Evolutionary conservation across 2,329 filamentous ascomycete species (phyloP).

Genomic region (Cladosporium sp.): DNA sequence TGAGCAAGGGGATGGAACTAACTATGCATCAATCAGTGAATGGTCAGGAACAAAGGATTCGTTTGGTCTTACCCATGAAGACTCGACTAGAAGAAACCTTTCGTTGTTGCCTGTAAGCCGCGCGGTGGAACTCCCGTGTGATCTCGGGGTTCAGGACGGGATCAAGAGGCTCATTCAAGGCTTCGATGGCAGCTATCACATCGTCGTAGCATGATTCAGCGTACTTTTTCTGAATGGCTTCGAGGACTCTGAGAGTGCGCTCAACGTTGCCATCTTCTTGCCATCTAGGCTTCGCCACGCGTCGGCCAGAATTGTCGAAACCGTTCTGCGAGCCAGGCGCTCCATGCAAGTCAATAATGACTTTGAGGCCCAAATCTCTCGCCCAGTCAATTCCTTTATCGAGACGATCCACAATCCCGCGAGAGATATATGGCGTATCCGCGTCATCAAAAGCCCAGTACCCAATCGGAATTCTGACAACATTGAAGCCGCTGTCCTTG

Average conservation of each 20-base stretch:
- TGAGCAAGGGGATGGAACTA: no score
- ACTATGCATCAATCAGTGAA: no score
- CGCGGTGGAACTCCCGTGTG: constrained; percentile 51
- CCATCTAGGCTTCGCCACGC: constrained; percentile 38
- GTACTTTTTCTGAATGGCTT: constrained; percentile 44
- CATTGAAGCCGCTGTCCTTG: constrained; percentile 52
- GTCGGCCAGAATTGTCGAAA: constrained; percentile 60
- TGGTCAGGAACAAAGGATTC: no score
- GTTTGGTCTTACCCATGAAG: constrained; percentile 38
- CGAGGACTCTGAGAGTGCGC: constrained; percentile 53
- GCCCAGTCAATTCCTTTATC: constrained; percentile 56
- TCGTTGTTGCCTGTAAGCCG: constrained; percentile 45
- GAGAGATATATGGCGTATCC: constrained; percentile 45
- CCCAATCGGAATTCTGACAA: constrained; percentile 55
- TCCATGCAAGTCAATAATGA: constrained; percentile 65
- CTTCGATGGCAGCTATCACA: constrained; percentile 43
- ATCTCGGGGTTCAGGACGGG: constrained; percentile 42
- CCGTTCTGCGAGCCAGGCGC: constrained; percentile 61
- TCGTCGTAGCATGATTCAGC: constrained; percentile 41
- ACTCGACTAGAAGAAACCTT: constrained; percentile 27
- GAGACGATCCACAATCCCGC: constrained; percentile 49
- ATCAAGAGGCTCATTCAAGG: constrained; percentile 45
- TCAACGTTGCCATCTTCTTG: constrained; percentile 44
- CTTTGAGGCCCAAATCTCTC: constrained; percentile 46
- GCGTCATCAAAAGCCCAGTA: constrained; percentile 55